Evolutionary conservation across 129 eudicot genomes (phyloP), one percentile per base, ranked within the genome.

Genomic region (Tagetes patula): DNA sequence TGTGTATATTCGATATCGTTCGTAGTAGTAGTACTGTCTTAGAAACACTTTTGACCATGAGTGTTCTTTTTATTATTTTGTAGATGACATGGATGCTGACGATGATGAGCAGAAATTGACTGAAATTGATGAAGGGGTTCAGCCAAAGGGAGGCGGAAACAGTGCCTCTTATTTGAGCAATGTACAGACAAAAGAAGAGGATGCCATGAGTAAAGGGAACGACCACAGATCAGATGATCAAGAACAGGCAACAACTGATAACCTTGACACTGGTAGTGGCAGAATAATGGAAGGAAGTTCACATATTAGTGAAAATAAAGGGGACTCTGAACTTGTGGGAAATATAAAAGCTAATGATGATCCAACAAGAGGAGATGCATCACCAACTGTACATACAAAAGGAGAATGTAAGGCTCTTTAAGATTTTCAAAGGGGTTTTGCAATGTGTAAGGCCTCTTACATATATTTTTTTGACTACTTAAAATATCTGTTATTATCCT

Each of bases 81-180:
- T 71, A 80, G 83, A 69, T 58, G 75, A 66, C 5, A 45, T 47
- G 59, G 72, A 69, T 39, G 71, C 55, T 33, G 63, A 48, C 37
- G 77, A 54, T 31, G 72, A 13, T 40, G 67, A 65, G 77, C 71
- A 3, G 75, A 33, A 49, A 39, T 42, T 33, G 20, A 65, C 77
- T 34, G 77, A 59, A 71, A 30, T 11, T 65, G 67, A 31, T 71
- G 70, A 65, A 58, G 66, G 40, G 43, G 40, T 12, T 54, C 62
- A 10, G 30, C 34, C 40, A 37, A 70, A 73, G 49, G 69, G 45
- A 62, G 64, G 66, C 42, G 43, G 45, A 59, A 34, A 3, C 5
- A 0, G 53, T 38, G 38, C 48, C 32, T 9, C 11, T 33, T 74
- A 55, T 74, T 75, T 2, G 55, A 49, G 54, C 53, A 30, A 6